phyloP scores from a whole-genome alignment of 768 basidiomycete genomes.

The Pilatotrama ljubarskyi region DNA sequence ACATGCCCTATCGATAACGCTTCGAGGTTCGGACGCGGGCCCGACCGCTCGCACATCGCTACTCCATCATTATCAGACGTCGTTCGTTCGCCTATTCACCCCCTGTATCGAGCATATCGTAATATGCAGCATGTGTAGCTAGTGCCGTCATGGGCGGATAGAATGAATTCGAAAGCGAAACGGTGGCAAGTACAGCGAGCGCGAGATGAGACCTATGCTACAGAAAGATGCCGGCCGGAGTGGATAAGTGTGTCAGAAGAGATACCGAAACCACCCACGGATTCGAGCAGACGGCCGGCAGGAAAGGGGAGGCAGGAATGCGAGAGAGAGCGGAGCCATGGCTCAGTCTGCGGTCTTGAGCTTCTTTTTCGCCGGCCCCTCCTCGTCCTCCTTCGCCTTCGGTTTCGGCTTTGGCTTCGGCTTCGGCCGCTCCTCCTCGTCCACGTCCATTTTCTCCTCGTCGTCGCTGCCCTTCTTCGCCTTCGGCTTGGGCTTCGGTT shows the following conservation, averaged over 20 bases:
- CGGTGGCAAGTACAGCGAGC: slow-evolving; percentile 3
- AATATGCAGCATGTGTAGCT: slow-evolving; percentile 13
- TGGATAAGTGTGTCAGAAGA: no score
- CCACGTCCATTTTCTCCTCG: slow-evolving; percentile 45
- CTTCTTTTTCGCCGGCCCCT: slow-evolving; percentile 75
- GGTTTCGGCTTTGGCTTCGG: slow-evolving; percentile 46
- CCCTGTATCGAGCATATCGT: slow-evolving; percentile 11
- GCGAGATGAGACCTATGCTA: slow-evolving; percentile 3
- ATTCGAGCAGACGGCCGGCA: neutral
- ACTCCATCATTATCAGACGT: neutral
- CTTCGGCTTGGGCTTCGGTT: slow-evolving; percentile 53
- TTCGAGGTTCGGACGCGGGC: neutral
- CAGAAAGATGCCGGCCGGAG: neutral
- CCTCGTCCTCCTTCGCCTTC: slow-evolving; percentile 44
- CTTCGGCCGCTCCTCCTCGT: slow-evolving; percentile 35
- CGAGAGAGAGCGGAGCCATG: neutral
- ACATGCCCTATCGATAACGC: neutral
- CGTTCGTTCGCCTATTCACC: slow-evolving; percentile 2
- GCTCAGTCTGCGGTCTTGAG: slow-evolving; percentile 52
- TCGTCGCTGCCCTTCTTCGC: slow-evolving; percentile 41
- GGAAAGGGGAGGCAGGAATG: neutral
- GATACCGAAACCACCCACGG: no score
- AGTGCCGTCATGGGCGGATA: neutral
- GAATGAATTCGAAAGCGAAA: slow-evolving; percentile 2
- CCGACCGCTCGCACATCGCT: neutral